Evolutionary conservation across 495 filamentous ascomycete species (phyloP), one percentile per base, ranked within the genome.

Genomic region (Recurvomyces mirabilis): DNA sequence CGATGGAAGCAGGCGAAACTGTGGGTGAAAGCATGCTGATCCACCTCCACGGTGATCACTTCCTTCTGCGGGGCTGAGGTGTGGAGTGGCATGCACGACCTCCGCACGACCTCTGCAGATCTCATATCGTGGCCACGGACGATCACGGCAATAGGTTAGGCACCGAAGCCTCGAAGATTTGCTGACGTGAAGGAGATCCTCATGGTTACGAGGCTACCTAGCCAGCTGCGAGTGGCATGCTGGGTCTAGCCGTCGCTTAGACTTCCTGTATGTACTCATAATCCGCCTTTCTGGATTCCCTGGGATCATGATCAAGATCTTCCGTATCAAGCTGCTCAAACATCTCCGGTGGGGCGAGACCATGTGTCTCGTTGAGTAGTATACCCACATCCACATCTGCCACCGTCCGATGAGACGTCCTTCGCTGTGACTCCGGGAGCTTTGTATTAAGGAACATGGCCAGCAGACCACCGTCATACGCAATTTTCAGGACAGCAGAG

Each of bases 381-480:
- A 48, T 48, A 1, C 30, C 46, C 9, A 48, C 38, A 42, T 48
- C 46, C 23, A 48, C 38, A 26, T 48, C 46, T 13, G 29, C 24
- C 12, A 48, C 38, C 5, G 46, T 48, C 18, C 14, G 15, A 6
- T 47, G 26, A 9, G 35, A 18, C 17, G 35, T 14, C 25, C 46
- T 14, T 12, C 29, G 9, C 20, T 37, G 32, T 2, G 23, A 18
- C 23, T 48, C 46, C 15, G 46, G 46, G 38, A 48, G 28, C 38
- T 48, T 48, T 12, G 46, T 48, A 7, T 36, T 47, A 2, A 65
- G 53, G 60, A 87, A 87, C 51, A 80, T 77, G n/a, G 70, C 65
- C 42, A 84, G 64, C 63, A 88, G 65, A 0, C 79, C 78, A 18
- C 85, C 43, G 57, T 91, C 85, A 57, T 93, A 89, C 1, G 65